Percentiles rank a stretch among this genome's conserved stretches.
phyloP scores from a whole-genome alignment of 306 rosid species.

The Casuarina glauca region DNA sequence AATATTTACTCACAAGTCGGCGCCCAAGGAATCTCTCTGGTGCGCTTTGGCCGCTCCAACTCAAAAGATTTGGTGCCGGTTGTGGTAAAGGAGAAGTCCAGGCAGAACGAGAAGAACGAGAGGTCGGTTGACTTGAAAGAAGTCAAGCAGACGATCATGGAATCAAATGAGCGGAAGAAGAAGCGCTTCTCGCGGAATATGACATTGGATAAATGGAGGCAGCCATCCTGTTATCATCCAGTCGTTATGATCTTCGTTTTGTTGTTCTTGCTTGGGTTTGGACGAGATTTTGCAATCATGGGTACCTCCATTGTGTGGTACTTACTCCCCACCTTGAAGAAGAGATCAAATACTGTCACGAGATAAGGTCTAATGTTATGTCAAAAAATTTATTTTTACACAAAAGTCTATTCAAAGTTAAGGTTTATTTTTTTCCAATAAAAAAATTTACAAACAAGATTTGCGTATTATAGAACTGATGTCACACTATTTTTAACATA shows the following conservation, averaged over 20 bases:
- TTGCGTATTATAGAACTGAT: no score
- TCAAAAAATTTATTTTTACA: no score
- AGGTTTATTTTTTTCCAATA: no score
- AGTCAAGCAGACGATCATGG: constrained; percentile 15
- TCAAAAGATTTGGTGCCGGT: constrained; percentile 70
- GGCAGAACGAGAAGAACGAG: constrained; percentile 30
- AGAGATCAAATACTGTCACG: constrained; percentile 20
- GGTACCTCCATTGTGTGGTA: constrained; percentile 76
- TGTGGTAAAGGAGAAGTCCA: constrained; percentile 62
- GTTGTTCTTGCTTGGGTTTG: constrained; percentile 57
- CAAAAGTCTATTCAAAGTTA: no score
- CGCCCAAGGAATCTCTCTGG: constrained; percentile 53
- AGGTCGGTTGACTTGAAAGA: constrained; percentile 20
- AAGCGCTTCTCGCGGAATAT: constrained; percentile 23
- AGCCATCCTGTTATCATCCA: constrained; percentile 59
- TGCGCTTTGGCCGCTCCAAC: constrained; percentile 61
- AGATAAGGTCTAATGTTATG: no score
- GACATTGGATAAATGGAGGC: constrained; percentile 34
- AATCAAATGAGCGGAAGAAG: constrained; percentile 14
- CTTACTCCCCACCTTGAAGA: constrained; percentile 51
- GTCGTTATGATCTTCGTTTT: constrained; percentile 54
- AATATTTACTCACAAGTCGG: constrained; percentile 59
- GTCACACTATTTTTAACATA: no score
- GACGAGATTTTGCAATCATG: constrained; percentile 63
- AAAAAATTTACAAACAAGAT: no score